Evolutionary conservation across 1,284 basidiomycete genomes (phyloP).

Genomic region (Papiliotrema nemorosa): DNA sequence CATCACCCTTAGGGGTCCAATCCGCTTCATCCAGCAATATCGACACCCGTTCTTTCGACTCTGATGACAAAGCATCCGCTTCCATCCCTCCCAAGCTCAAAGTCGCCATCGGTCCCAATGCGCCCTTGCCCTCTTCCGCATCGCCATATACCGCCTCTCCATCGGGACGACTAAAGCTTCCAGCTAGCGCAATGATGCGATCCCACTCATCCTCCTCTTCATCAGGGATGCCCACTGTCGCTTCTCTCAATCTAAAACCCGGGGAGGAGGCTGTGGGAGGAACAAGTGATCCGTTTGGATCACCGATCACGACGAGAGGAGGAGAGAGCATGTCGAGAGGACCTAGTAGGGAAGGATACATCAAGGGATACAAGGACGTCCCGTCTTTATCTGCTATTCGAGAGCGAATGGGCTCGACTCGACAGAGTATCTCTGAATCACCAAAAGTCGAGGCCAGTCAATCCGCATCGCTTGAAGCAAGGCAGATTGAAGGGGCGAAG

Average conservation of each 20-base stretch:
- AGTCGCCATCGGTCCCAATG: slow-evolving; percentile 49
- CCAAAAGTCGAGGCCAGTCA: slow-evolving; percentile 3
- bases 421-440: neutral
- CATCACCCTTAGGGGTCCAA: slow-evolving; percentile 9
- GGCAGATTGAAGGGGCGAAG: slow-evolving; percentile 59
- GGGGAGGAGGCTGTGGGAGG: slow-evolving; percentile 6
- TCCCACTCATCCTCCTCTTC: slow-evolving; percentile 13
- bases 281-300: neutral
- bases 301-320: neutral
- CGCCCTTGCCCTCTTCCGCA: slow-evolving; percentile 33
- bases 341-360: slow-evolving; percentile 26
- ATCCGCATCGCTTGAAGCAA: slow-evolving; percentile 3
- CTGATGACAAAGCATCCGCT: slow-evolving; percentile 55
- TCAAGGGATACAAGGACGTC: slow-evolving; percentile 76
- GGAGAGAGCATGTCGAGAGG: slow-evolving; percentile 6
- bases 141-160: slow-evolving; percentile 52
- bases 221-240: slow-evolving; percentile 3
- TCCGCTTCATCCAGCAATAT: slow-evolving; percentile 48
- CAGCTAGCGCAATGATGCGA: slow-evolving; percentile 59
- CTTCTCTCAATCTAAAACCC: slow-evolving; percentile 8
- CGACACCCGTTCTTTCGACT: slow-evolving; percentile 64
- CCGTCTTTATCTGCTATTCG: slow-evolving; percentile 76
- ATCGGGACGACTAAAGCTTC: slow-evolving; percentile 62
- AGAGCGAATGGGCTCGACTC: slow-evolving; percentile 51
- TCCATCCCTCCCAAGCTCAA: slow-evolving; percentile 48